Base-by-base conservation (phyloP, 192 early-diverging fungal species). In the Chytriomyces confervae region DNA sequence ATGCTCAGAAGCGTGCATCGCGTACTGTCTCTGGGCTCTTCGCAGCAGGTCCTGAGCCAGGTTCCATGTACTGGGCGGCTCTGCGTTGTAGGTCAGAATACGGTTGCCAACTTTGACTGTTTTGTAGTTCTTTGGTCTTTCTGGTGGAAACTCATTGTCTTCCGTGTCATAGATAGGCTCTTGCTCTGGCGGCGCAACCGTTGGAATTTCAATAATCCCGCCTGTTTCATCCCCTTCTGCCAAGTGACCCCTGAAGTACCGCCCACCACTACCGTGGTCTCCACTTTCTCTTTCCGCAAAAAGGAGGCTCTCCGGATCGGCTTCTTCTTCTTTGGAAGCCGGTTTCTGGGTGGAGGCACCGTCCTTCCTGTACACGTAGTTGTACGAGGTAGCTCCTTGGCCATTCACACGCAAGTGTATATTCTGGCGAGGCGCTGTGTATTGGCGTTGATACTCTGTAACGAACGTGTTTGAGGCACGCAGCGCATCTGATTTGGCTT, bases 21-120 rank as follows among this genome's bases (percentile, higher is more conserved):
- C 53, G 20, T 74, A 49, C 36, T 49, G 53, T n/a, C 29, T n/a
- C 27, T 74, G 72, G 18, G 72, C 72, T 62, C 72, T n/a, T 43
- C n/a, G 20, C 61, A 74, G 44, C 72, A 74, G 62, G 27, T 74
- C 72, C 11, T 74, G 16, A 24, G 72, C 72, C 29, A 74, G 72
- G 48, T 74, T 74, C 72, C 72, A 74, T 44, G 72, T 74, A 8
- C 60, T 62, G 1, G 72, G 72, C 16, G 72, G 72, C 8, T 74
- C 72, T 27, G 53, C 61, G n/a, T 74, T 18, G 47, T 74, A 74
- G 9, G 6, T 61, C 5, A 74, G 44, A 48, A 74, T 47, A 4
- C 61, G 8, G 7, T 23, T n/a, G 8, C 61, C 61, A 8, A 74
- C 11, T 18, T 62, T 16, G 60, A 74, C 62, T 20, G 61, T 61